phyloP scores from a whole-genome alignment of 495 filamentous ascomycete species.

The Melanomma pulvis-pyrius region DNA sequence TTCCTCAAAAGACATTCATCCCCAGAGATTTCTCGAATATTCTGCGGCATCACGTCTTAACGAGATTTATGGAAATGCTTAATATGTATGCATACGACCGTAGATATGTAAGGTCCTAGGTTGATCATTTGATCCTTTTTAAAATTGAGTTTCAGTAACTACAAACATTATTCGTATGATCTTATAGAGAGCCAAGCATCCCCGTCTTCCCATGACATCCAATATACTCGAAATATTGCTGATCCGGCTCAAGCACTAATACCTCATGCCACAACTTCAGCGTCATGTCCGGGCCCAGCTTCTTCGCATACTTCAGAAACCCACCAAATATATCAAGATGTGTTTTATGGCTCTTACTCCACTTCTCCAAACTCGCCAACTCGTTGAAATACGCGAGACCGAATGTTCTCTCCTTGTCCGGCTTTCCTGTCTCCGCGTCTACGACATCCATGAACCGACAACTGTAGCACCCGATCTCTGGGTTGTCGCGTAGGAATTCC shows the following conservation, averaged over 20 bases:
- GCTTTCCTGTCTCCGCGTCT: constrained; percentile 19
- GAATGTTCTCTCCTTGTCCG: constrained; percentile 42
- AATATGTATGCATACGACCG: too few relatives aligned
- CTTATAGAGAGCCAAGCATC: constrained; percentile 34
- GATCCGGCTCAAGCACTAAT: constrained; percentile 41
- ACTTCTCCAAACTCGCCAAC: constrained; percentile 42
- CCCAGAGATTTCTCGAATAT: too few relatives aligned
- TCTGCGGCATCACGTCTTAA: too few relatives aligned
- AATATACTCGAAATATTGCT: constrained; percentile 48
- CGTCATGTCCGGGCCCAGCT: constrained; percentile 39
- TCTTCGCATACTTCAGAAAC: constrained; percentile 41
- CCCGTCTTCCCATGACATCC: constrained; percentile 44
- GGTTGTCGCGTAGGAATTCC: constrained; percentile 43
- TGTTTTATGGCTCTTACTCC: constrained; percentile 43
- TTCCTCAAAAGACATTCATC: too few relatives aligned
- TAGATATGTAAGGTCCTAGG: too few relatives aligned
- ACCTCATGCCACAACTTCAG: constrained; percentile 47
- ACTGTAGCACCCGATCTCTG: constrained; percentile 41
- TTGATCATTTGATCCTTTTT: too few relatives aligned
- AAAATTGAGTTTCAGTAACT: too few relatives aligned
- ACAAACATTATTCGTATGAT: too few relatives aligned
- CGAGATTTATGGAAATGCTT: too few relatives aligned
- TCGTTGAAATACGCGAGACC: constrained; percentile 45
- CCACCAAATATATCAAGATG: constrained; percentile 45
- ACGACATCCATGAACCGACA: constrained; percentile 43